A percentile compares a stretch with the other conserved stretches of the same genome.
Conservation (phyloP, 2,329 filamentous ascomycete genomes). For the Nigrospora oryzae region DNA sequence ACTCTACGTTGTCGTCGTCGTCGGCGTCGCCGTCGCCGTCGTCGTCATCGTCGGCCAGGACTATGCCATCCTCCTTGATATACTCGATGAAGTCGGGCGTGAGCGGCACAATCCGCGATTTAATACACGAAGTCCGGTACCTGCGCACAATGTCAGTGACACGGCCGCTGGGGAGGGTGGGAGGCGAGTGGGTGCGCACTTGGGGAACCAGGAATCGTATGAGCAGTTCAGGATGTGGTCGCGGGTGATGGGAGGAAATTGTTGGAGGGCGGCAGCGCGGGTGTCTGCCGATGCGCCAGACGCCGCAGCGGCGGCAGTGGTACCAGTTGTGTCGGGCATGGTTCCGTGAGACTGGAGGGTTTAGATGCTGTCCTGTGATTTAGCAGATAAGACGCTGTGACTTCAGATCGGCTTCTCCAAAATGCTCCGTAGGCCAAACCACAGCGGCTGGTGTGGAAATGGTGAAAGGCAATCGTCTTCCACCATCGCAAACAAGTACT, state of each 20-base stretch:
- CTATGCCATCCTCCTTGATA: slow-evolving; percentile 84
- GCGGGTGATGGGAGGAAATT: slow-evolving; percentile 74
- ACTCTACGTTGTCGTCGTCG: slow-evolving; percentile 50
- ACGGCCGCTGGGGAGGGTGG: background rate
- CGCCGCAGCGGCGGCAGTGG: slow-evolving; percentile 12
- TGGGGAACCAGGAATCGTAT: slow-evolving; percentile 84
- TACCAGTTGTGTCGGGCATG: slow-evolving; percentile 19
- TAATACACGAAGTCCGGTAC: slow-evolving; percentile 74
- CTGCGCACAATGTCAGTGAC: slow-evolving; percentile 26
- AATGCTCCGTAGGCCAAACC: too few relatives aligned
- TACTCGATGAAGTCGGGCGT: slow-evolving; percentile 72
- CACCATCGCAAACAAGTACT: background rate
- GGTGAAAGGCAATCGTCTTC: background rate
- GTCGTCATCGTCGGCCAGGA: slow-evolving; percentile 65
- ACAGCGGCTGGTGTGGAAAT: too few relatives aligned
- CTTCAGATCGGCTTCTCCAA: too few relatives aligned
- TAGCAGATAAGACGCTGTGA: too few relatives aligned
- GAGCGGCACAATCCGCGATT: slow-evolving; percentile 76
- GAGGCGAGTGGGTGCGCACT: slow-evolving; percentile 33
- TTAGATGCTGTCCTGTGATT: background rate
- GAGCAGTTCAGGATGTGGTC: slow-evolving; percentile 91
- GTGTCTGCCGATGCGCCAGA: slow-evolving; percentile 8
- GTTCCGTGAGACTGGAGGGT: background rate
- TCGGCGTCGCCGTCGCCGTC: slow-evolving; percentile 36
- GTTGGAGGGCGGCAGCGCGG: slow-evolving; percentile 11